phyloP scores from a whole-genome alignment of 352 stramenopile genomes.

The Phytophthora meadii region DNA sequence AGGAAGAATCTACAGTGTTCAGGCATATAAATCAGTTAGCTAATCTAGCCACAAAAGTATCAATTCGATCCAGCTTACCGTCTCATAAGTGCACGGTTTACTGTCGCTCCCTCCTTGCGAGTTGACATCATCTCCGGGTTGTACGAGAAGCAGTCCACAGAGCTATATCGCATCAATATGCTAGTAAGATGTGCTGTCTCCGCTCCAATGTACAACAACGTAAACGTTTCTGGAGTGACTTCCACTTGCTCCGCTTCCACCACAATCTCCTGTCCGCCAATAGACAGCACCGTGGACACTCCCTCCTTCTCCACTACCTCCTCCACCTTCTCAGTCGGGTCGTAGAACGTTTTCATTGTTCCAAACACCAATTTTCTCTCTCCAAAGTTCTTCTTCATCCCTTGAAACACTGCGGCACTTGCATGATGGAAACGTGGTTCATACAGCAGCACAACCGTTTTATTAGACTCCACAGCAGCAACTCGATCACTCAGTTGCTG shows the following conservation, averaged over 20 bases:
- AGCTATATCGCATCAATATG: constrained; percentile 82
- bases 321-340: constrained; percentile 46
- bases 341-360: constrained; percentile 77
- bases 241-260: constrained; percentile 38
- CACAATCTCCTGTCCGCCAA: constrained; percentile 69
- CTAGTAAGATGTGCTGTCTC: constrained; percentile 85
- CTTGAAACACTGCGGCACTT: constrained; percentile 57
- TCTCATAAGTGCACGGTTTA: constrained; percentile 81
- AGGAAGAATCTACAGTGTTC: constrained; percentile 60
- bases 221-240: constrained; percentile 47
- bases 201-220: constrained; percentile 77
- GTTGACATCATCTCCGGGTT: constrained; percentile 51
- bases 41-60: not conserved
- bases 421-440: constrained; percentile 91
- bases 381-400: constrained; percentile 44
- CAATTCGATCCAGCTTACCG: constrained; percentile 31
- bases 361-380: constrained; percentile 60
- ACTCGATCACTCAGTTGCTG: constrained; percentile 47
- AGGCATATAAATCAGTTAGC: constrained; percentile 6
- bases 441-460: constrained; percentile 90
- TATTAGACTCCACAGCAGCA: constrained; percentile 36
- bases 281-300: constrained; percentile 33
- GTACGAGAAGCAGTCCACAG: constrained; percentile 77
- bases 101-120: constrained; percentile 62
- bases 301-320: constrained; percentile 3